Percentiles rank a stretch among this genome's conserved stretches.
Conservation (phyloP, 495 filamentous ascomycete species). For the Penicillium chermesinum region DNA sequence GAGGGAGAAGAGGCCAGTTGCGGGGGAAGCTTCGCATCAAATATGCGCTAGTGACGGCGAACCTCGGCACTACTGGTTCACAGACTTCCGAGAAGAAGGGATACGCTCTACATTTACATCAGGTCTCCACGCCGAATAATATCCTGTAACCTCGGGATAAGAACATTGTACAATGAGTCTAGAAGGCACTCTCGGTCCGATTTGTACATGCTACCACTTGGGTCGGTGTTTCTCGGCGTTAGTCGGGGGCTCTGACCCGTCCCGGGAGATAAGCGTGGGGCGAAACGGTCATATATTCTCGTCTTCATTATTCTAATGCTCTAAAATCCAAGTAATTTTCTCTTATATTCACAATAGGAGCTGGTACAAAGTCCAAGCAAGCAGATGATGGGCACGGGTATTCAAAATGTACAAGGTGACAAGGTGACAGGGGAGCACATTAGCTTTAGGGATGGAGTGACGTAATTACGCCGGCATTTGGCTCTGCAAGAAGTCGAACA, state of each 20-base stretch:
- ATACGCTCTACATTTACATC: not conserved
- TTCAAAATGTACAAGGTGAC: slow-evolving; percentile 8
- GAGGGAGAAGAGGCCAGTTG: slow-evolving; percentile 8
- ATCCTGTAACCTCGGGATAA: no score
- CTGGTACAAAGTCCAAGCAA: not conserved
- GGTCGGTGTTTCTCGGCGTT: slow-evolving; percentile 2
- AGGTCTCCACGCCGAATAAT: not conserved
- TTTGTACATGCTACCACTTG: no score
- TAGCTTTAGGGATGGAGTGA: not conserved
- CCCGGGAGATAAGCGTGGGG: not conserved
- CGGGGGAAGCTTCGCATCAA: slow-evolving; percentile 25
- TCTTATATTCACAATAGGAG: not conserved
- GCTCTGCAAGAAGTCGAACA: slow-evolving; percentile 47
- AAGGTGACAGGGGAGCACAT: not conserved
- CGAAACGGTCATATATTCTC: not conserved
- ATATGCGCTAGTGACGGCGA: slow-evolving; percentile 23
- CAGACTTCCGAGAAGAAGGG: slow-evolving; percentile 9
- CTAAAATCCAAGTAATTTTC: not conserved
- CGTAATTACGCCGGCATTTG: slow-evolving; percentile 39
- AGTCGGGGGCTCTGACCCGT: not conserved
- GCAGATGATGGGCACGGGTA: not conserved
- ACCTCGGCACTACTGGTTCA: slow-evolving; percentile 24
- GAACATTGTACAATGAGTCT: no score
- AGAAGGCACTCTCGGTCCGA: no score
- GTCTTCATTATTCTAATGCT: not conserved